Evolutionary conservation across 192 early-diverging fungal genomes (phyloP), one percentile per base, ranked within the genome.

Genomic region (Coemansia reversa): DNA sequence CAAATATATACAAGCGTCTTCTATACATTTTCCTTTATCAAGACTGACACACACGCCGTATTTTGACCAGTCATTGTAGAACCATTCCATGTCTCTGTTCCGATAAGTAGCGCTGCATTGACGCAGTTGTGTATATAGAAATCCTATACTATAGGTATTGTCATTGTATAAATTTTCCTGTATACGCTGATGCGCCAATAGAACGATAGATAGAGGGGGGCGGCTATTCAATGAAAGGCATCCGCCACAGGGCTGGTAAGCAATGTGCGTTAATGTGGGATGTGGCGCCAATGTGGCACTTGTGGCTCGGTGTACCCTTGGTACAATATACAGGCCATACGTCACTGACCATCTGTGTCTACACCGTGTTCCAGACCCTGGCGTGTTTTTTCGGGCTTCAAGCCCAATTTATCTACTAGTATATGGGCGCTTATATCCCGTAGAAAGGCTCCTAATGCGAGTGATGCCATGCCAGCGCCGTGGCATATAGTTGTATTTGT

Each of bases 261-360:
- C 29, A 35, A 57, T 57, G 30, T 28, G n/a, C 20, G 20, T 57
- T 22, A 19, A 32, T 39, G 55, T 57, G 22, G 30, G n/a, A 11
- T 39, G 55, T 39, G 55, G 55, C 55, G 55, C 16, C n/a, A 35
- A 19, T 29, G 55, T 57, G 55, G 55, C 55, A 20, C 55, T 35
- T 57, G 55, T 29, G 16, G 39, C 39, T 45, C 39, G 39, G 39
- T 45, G 12, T 2, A 45, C 39, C 39, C 12, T 14, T 45, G 39
- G 39, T 45, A 14, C 7, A 45, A 16, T 45, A 45, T 45, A 45
- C 39, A 4, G 39, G 39, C 39, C 2, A 4, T 45, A 45, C 39
- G 39, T 45, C 39, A 45, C 39, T 16, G 14, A 14, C 12, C 39
- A 45, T 45, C 39, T 45, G 2, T 14, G 39, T 4, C 39, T 45